Conservation (phyloP, 2,329 filamentous ascomycete genomes). For the Penicillium sp. region DNA sequence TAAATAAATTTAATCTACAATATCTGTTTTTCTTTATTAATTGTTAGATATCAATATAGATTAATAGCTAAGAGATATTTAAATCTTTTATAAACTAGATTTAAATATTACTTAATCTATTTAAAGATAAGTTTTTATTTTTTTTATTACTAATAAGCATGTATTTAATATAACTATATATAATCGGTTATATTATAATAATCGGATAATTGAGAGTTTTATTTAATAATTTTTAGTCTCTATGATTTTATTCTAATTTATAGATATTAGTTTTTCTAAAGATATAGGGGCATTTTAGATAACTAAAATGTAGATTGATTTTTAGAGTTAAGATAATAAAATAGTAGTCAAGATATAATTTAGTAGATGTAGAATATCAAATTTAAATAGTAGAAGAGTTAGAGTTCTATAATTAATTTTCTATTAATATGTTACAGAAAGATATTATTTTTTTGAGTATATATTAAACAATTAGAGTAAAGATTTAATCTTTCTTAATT, state of each 20-base stretch:
- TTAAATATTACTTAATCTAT: background rate
- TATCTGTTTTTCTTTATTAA: background rate
- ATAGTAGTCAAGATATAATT: no score
- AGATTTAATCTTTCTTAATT: no score
- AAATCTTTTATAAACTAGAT: background rate
- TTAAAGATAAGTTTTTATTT: background rate
- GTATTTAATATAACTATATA: background rate
- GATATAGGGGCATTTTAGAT: no score
- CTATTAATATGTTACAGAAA: no score
- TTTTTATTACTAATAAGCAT: background rate
- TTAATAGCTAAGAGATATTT: background rate
- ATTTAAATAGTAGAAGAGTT: no score
- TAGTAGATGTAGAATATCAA: no score
- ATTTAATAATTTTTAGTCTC: background rate
- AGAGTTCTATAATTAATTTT: background rate
- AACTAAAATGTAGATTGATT: no score
- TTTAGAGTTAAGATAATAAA: no score
- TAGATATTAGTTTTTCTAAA: no score
- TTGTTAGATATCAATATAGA: background rate
- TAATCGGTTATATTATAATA: background rate
- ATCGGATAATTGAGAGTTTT: conserved; percentile 1
- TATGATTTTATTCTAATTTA: background rate
- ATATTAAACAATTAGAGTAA: no score
- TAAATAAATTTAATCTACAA: background rate
- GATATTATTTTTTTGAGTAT: no score